Evolutionary conservation across 306 rosid species (phyloP).

Genomic region (Purshia tridentata): DNA sequence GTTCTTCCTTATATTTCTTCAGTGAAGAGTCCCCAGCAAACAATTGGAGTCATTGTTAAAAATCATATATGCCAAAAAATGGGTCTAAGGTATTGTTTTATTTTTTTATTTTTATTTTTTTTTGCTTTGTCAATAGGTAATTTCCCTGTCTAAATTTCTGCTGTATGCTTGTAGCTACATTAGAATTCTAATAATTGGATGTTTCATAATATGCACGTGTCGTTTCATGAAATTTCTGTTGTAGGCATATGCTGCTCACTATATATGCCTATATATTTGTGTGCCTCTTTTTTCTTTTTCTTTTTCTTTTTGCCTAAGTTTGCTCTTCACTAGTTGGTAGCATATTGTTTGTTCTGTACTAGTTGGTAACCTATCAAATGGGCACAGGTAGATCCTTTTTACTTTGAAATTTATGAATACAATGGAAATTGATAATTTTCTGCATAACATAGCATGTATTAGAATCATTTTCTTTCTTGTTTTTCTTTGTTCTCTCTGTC

Average conservation of each 20-base stretch:
- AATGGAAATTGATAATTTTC: neutral
- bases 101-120: neutral
- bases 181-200: neutral
- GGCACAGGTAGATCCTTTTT: neutral
- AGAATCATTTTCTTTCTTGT: neutral
- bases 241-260: neutral
- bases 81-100: conserved; percentile 63
- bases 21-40: conserved; percentile 94
- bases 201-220: neutral
- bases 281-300: neutral
- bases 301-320: no score
- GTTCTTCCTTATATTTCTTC: conserved; percentile 81
- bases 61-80: conserved; percentile 56
- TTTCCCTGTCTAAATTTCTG: neutral
- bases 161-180: neutral
- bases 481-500: neutral
- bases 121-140: neutral
- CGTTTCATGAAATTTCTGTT: neutral
- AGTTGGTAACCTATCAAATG: neutral
- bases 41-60: conserved; percentile 77
- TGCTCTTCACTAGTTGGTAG: no score
- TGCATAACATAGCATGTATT: neutral
- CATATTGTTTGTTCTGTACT: neutral
- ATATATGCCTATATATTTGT: neutral
- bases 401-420: neutral